Conservation (phyloP, 768 basidiomycete species). For the Jaapia argillacea region DNA sequence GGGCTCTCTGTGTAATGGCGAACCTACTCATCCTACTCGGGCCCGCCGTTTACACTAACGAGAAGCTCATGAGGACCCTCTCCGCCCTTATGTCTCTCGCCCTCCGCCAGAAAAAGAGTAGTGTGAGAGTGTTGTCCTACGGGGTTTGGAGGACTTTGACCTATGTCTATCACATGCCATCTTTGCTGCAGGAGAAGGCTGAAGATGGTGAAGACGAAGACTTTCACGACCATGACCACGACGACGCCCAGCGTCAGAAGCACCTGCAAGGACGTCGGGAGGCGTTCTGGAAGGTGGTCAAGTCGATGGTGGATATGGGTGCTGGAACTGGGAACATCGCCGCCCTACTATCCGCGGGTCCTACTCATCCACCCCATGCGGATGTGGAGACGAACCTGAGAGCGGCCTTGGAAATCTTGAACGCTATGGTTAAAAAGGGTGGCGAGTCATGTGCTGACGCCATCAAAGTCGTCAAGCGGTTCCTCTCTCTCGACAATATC, state of each 20-base stretch:
- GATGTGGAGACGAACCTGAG: constrained; percentile 30
- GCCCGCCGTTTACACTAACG: constrained; percentile 36
- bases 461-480: constrained; percentile 35
- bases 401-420: constrained; percentile 39
- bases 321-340: constrained; percentile 49
- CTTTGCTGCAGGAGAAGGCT: constrained; percentile 13
- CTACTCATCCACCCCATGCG: too few species aligned
- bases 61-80: constrained; percentile 33
- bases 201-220: constrained; percentile 11
- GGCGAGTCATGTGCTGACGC: constrained; percentile 43
- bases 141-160: constrained; percentile 55
- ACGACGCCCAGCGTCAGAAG: constrained; percentile 13
- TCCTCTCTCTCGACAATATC: constrained; percentile 20
- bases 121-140: constrained; percentile 51
- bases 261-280: constrained; percentile 20
- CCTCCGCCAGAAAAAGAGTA: constrained; percentile 52
- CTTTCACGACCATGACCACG: constrained; percentile 17
- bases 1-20: constrained; percentile 63
- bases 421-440: constrained; percentile 46
- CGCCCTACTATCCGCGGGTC: constrained; percentile 33
- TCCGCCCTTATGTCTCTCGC: constrained; percentile 42
- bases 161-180: constrained; percentile 60
- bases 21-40: constrained; percentile 59
- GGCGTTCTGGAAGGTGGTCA: constrained; percentile 38
- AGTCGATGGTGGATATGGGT: constrained; percentile 44